A percentile compares a stretch with the other conserved stretches of the same genome.
phyloP scores from a whole-genome alignment of 129 eudicot genomes.

The Artemisia argyi region DNA sequence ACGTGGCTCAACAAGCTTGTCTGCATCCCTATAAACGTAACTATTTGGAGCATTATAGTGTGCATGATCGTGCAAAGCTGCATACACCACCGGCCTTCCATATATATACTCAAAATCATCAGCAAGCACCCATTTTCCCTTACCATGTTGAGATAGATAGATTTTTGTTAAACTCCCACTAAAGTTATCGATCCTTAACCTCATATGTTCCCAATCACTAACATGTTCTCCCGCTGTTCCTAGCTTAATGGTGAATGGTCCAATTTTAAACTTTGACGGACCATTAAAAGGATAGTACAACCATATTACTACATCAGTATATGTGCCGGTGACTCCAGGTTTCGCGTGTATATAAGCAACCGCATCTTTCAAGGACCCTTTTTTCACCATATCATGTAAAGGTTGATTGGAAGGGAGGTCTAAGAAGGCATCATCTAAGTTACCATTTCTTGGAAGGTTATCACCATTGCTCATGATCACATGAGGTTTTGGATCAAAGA shows the following conservation, averaged over 20 bases:
- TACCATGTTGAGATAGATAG: slow-evolving; percentile 38
- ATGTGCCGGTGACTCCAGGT: slow-evolving; percentile 22
- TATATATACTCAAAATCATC: slow-evolving; percentile 20
- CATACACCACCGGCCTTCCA: slow-evolving; percentile 33
- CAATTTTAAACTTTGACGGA: slow-evolving; percentile 33
- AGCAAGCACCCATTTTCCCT: slow-evolving; percentile 36
- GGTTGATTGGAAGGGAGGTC: slow-evolving; percentile 34
- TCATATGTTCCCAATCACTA: slow-evolving; percentile 53
- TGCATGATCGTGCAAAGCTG: slow-evolving; percentile 46
- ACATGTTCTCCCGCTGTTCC: slow-evolving; percentile 45
- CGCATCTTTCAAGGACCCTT: slow-evolving; percentile 24
- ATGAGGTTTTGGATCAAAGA: slow-evolving; percentile 14
- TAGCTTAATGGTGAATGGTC: slow-evolving; percentile 26
- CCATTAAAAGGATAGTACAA: slow-evolving; percentile 55
- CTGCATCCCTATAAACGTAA: background rate
- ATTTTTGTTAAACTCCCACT: slow-evolving; percentile 26
- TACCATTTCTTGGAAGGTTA: slow-evolving; percentile 36
- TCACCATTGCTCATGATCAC: slow-evolving; percentile 17
- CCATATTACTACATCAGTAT: slow-evolving; percentile 46
- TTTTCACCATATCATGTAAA: slow-evolving; percentile 23
- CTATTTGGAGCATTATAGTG: slow-evolving; percentile 3
- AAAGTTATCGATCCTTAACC: slow-evolving; percentile 40
- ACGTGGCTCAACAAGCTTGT: background rate
- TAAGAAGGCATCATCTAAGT: slow-evolving; percentile 32
- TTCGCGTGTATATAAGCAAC: slow-evolving; percentile 34